Percentiles rank a stretch among this genome's conserved stretches.
Conservation (phyloP, 2,329 filamentous ascomycete species). For the Arthrinium puccinioides region DNA sequence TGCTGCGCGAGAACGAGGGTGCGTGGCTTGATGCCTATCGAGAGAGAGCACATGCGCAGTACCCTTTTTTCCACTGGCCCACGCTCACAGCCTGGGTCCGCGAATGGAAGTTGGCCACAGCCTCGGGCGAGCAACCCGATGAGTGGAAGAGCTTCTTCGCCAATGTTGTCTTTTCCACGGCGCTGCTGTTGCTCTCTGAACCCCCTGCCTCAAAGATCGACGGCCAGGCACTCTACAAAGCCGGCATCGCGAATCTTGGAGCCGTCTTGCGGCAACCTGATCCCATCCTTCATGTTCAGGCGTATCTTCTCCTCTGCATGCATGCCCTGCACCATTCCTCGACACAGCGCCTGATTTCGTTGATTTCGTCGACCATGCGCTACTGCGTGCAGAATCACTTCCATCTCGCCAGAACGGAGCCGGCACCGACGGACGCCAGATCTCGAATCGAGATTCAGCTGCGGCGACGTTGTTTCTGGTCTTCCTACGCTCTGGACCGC, state of each 20-base stretch:
- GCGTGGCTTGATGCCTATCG: conserved; percentile 1
- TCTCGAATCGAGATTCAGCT: conserved; percentile 2
- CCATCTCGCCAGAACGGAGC: conserved; percentile 4
- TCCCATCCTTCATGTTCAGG: conserved; percentile 5
- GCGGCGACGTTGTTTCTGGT: conserved; percentile 5
- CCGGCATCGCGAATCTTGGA: background rate
- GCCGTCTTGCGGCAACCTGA: conserved; percentile 1
- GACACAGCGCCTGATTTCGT: conserved; percentile 1
- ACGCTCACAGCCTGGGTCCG: background rate
- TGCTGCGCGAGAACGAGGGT: background rate
- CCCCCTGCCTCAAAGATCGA: background rate
- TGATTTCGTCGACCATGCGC: conserved; percentile 4
- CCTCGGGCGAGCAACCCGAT: background rate
- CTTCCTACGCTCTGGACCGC: conserved; percentile 4
- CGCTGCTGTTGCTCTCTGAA: background rate
- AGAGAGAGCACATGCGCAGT: conserved; percentile 3
- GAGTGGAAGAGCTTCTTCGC: conserved; percentile 5
- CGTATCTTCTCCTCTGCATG: conserved; percentile 3
- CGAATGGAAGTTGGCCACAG: background rate
- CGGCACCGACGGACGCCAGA: background rate
- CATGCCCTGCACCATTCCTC: conserved; percentile 4
- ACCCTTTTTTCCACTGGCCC: conserved; percentile 2
- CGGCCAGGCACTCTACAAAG: background rate
- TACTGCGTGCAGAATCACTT: conserved; percentile 4
- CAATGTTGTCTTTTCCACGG: conserved; percentile 1